Conservation (phyloP, 2,329 filamentous ascomycete species). For the Aspergillus sp. region DNA sequence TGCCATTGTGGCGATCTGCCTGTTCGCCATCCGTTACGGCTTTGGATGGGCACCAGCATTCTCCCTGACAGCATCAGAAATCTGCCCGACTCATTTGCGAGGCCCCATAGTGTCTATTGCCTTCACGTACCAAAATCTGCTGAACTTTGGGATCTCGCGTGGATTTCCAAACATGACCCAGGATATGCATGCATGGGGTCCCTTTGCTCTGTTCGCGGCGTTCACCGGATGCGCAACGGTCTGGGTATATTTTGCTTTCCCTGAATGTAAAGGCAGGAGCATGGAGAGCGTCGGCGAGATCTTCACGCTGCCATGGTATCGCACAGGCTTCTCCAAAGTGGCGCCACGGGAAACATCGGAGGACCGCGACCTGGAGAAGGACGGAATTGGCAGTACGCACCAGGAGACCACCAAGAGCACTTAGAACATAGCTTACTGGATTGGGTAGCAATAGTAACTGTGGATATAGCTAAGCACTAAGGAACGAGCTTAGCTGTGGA, state of each 20-base stretch:
- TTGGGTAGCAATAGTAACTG: not conserved
- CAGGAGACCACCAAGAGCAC: not conserved
- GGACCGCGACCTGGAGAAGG: not conserved
- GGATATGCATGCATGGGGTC: constrained; percentile 19
- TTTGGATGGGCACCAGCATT: constrained; percentile 23
- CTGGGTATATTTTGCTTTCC: constrained; percentile 20
- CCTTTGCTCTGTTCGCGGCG: constrained; percentile 21
- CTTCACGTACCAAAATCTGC: constrained; percentile 23
- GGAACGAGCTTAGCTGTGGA: not conserved
- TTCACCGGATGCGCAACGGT: constrained; percentile 15
- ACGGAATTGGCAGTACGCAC: not conserved
- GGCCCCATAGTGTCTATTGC: constrained; percentile 21
- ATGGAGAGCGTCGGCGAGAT: constrained; percentile 16
- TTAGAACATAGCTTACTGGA: not conserved
- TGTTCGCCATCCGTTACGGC: constrained; percentile 24
- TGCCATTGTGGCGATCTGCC: constrained; percentile 22
- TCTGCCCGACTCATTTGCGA: constrained; percentile 20
- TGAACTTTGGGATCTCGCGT: constrained; percentile 22
- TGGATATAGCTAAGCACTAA: not conserved
- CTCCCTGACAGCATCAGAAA: constrained; percentile 22
- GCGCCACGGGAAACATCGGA: not conserved
- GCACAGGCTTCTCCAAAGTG: constrained; percentile 13
- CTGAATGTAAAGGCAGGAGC: constrained; percentile 19
- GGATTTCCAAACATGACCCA: constrained; percentile 21
- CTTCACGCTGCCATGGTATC: constrained; percentile 19